A percentile compares a stretch with the other conserved stretches of the same genome.
Conservation (phyloP, 2,329 filamentous ascomycete genomes). For the Xylariaceae sp. region DNA sequence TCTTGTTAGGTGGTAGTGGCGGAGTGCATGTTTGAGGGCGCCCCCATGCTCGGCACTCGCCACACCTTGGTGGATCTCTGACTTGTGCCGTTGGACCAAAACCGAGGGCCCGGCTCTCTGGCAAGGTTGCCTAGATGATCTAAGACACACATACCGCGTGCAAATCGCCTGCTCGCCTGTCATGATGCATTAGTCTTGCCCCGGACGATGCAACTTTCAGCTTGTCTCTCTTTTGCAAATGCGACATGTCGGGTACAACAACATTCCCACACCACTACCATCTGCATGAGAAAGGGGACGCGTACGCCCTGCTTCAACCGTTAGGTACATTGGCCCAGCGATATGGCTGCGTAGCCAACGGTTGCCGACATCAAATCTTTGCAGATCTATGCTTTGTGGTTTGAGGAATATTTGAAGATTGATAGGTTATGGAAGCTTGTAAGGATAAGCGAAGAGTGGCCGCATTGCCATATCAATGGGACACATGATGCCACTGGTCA, state of each 20-base stretch:
- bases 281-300: conserved; percentile 14
- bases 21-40: conserved; percentile 22
- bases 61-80: conserved; percentile 13
- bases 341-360: no score
- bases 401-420: no score
- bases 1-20: conserved; percentile 23
- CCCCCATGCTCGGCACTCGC: conserved; percentile 19
- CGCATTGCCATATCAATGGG: no score
- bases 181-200: conserved; percentile 20
- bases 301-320: no score
- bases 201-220: conserved; percentile 31
- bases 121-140: conserved; percentile 14
- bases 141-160: conserved; percentile 13
- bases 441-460: no score
- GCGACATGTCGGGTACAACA: neutral
- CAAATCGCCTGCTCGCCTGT: conserved; percentile 14
- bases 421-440: no score
- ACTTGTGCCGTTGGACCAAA: neutral
- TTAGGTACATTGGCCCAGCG: no score
- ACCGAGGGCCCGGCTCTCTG: conserved; percentile 12
- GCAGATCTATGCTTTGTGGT: no score
- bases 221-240: conserved; percentile 23
- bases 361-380: no score
- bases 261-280: no score
- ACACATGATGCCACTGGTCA: no score